Evolutionary conservation across 495 filamentous ascomycete species (phyloP).

Genomic region (Schizothecium vesticola): DNA sequence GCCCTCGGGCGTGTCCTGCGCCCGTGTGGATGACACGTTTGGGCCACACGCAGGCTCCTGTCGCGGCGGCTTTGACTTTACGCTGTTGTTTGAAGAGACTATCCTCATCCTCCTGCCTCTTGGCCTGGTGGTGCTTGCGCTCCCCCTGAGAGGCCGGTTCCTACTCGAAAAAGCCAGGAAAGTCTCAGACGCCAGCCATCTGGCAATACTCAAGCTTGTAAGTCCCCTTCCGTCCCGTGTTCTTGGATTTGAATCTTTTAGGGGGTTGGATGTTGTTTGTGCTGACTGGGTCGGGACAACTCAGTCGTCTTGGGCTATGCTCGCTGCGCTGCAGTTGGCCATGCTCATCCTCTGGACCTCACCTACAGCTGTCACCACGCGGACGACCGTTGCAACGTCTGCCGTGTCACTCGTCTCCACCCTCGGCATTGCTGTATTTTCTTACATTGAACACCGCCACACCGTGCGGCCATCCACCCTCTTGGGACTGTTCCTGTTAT

Average conservation of each 20-base stretch:
- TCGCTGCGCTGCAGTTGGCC: slow-evolving; percentile 42
- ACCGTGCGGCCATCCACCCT: slow-evolving; percentile 47
- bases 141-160: slow-evolving; percentile 44
- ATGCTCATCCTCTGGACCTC: slow-evolving; percentile 46
- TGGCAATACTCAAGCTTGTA: slow-evolving; percentile 20
- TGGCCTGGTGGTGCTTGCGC: slow-evolving; percentile 39
- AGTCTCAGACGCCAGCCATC: neutral
- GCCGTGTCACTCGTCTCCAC: slow-evolving; percentile 36
- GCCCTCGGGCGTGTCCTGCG: slow-evolving; percentile 1
- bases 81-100: slow-evolving; percentile 52
- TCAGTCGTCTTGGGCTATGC: slow-evolving; percentile 42
- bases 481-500: slow-evolving; percentile 51
- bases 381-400: slow-evolving; percentile 45
- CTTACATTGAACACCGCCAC: slow-evolving; percentile 36
- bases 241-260: neutral
- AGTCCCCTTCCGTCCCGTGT: neutral
- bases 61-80: slow-evolving; percentile 51
- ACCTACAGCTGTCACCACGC: slow-evolving; percentile 32
- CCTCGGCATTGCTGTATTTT: slow-evolving; percentile 32
- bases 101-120: slow-evolving; percentile 46
- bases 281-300: neutral
- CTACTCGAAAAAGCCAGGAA: slow-evolving; percentile 33
- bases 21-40: slow-evolving; percentile 21
- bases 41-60: slow-evolving; percentile 27
- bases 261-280: neutral